phyloP scores from a whole-genome alignment of 306 rosid genomes.

The Quercus wislizeni region DNA sequence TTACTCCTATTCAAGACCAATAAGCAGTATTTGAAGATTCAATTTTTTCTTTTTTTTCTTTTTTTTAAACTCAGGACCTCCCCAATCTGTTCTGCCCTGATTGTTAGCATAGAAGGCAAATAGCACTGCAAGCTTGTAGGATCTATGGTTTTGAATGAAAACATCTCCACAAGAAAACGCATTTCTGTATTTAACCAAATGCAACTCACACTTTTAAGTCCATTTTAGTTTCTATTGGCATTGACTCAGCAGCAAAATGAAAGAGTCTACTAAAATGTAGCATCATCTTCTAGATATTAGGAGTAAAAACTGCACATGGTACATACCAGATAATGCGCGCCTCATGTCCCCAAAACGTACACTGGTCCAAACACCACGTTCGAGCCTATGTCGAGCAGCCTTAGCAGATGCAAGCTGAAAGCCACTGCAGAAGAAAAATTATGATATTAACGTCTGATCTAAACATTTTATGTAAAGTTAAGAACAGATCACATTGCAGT shows the following conservation, averaged over 20 bases:
- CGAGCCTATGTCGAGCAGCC: conserved; percentile 90
- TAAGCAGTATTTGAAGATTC: too few species aligned
- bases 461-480: background rate
- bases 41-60: too few species aligned
- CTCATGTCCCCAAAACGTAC: conserved; percentile 90
- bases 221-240: conserved; percentile 2
- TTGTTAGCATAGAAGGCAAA: background rate
- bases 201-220: background rate
- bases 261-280: too few species aligned
- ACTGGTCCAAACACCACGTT: conserved; percentile 92
- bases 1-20: too few species aligned
- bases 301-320: conserved; percentile 1
- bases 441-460: background rate
- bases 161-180: background rate
- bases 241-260: conserved; percentile 9
- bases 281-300: background rate
- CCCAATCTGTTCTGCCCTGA: too few species aligned
- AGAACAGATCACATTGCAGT: conserved; percentile 6
- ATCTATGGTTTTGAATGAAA: background rate
- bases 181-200: background rate
- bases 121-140: background rate
- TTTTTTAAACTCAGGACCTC: too few species aligned
- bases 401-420: conserved; percentile 86
- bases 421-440: conserved; percentile 54
- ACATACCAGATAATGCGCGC: conserved; percentile 81